Conservation (phyloP, 768 basidiomycete species). For the Polyporus arcularius region DNA sequence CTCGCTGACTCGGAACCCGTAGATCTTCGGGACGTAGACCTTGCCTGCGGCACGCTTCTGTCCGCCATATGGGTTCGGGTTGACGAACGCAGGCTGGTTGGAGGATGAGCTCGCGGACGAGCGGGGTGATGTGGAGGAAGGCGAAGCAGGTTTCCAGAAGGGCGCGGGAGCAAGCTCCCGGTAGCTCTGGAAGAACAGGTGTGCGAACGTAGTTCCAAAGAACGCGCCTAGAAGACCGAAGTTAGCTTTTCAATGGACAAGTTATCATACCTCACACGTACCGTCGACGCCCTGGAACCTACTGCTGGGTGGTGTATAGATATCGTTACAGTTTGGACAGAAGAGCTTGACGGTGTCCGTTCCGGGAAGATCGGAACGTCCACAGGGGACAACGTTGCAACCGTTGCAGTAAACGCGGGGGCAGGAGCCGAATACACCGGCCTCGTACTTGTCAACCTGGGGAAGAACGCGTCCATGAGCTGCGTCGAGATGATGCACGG, state of each 20-base stretch:
- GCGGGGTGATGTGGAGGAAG: constrained; percentile 53
- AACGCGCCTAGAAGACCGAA: constrained; percentile 73
- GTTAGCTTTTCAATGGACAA: background rate
- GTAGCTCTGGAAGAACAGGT: constrained; percentile 98
- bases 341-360: constrained; percentile 97
- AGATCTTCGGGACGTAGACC: constrained; percentile 90
- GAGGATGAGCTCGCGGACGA: constrained; percentile 40
- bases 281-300: constrained; percentile 96
- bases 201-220: constrained; percentile 98
- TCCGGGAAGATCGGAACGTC: constrained; percentile 93
- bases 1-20: constrained; percentile 97
- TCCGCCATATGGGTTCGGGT: constrained; percentile 87
- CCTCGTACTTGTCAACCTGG: constrained; percentile 96
- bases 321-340: constrained; percentile 97
- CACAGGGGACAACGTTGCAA: constrained; percentile 90
- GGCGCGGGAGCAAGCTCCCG: constrained; percentile 93
- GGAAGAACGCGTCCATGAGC: background rate
- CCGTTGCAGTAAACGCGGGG: constrained; percentile 93
- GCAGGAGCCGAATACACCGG: constrained; percentile 87
- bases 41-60: constrained; percentile 86
- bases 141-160: constrained; percentile 75
- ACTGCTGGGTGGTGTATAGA: constrained; percentile 93
- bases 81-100: constrained; percentile 62
- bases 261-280: constrained; percentile 35
- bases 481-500: background rate